Percentiles rank a stretch among this genome's conserved stretches.
Evolutionary conservation across 2,329 filamentous ascomycete species (phyloP).

Genomic region (Fusarium circinatum): DNA sequence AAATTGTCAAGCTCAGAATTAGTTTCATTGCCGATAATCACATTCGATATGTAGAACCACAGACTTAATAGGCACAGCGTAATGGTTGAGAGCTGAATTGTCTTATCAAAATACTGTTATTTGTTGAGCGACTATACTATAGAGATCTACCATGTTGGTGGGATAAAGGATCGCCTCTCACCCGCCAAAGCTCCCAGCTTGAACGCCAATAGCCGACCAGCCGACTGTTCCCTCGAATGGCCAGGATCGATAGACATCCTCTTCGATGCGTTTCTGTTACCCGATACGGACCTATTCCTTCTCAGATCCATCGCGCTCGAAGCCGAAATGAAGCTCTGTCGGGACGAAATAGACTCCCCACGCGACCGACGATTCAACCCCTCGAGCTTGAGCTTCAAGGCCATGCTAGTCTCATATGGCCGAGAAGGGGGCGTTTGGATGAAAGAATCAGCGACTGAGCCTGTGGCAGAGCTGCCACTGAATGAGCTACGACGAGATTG

Average conservation of each 20-base stretch:
- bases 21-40: not conserved
- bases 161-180: not conserved
- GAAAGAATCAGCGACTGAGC: not conserved
- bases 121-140: not conserved
- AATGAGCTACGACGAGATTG: slow-evolving; percentile 15
- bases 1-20: not conserved
- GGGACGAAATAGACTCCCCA: not conserved
- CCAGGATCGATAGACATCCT: not conserved
- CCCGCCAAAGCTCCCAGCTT: slow-evolving; percentile 32
- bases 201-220: slow-evolving; percentile 23
- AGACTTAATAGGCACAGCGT: too few species aligned
- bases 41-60: not conserved
- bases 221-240: slow-evolving; percentile 9
- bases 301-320: not conserved
- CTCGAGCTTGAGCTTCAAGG: not conserved
- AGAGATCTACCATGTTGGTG: not conserved
- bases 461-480: slow-evolving; percentile 7
- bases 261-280: slow-evolving; percentile 1
- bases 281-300: slow-evolving; percentile 18
- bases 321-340: slow-evolving; percentile 7
- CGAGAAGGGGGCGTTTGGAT: not conserved
- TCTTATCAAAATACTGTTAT: not conserved
- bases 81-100: not conserved
- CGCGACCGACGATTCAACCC: slow-evolving; percentile 18
- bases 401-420: slow-evolving; percentile 9